Evolutionary conservation across 352 stramenopile species (phyloP), one percentile per base, ranked within the genome.

Genomic region (Phytopythium oedochilum): DNA sequence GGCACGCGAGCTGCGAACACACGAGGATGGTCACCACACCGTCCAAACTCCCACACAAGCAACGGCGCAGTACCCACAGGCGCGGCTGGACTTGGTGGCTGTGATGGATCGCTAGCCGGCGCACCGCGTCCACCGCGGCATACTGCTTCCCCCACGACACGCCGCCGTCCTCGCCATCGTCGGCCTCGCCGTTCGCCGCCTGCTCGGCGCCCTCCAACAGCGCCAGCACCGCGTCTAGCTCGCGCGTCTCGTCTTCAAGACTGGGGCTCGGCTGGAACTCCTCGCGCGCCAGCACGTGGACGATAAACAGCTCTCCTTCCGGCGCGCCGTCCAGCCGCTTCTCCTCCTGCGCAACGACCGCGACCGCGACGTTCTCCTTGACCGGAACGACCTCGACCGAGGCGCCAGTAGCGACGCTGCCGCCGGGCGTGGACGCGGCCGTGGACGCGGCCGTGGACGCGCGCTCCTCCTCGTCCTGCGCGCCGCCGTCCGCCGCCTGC

Each of bases 251-350:
- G 0, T 51, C 48, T 9, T 60, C 50, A 1, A 65, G 56, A 15
- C 86, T 68, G 0, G 31, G 29, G 17, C 73, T 78, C n/a, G 68
- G 61, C 9, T 46, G 43, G 28, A 90, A 61, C 38, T 90, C 77
- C 8, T 71, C 63, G 0, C 73, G 59, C 15, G 63, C 44, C 14
- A 79, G 68, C 49, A 88, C 69, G 1, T 62, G 81, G 45, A 88
- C 80, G 4, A 80, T 40, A 42, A 82, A 90, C 1, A 90, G 54
- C 42, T 87, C 75, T 18, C 68, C 74, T 28, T 90, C 62, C 0
- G 77, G 79, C 9, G 75, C 75, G 11, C 75, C 79, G 1, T 83
- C 73, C 28, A 83, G 39, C 42, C 34, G 32, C 47, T 75, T 70
- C 55, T 79, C 62, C 20, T 75, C 68, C 12, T 49, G 52, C 12